phyloP scores from a whole-genome alignment of 306 rosid genomes.

The Geum urbanum region DNA sequence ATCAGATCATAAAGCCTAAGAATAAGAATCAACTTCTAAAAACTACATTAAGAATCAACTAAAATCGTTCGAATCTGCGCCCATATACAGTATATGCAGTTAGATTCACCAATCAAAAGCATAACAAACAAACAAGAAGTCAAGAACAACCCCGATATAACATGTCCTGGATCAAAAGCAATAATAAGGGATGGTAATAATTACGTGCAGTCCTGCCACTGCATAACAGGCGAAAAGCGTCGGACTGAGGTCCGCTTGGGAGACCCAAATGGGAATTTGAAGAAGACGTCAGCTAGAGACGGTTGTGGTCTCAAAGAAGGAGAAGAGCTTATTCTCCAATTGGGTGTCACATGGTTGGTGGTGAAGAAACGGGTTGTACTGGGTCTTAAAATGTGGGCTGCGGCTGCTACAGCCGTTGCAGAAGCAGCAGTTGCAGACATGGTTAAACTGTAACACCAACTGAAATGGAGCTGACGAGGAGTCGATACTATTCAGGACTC shows the following conservation, averaged over 20 bases:
- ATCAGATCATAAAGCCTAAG: background rate
- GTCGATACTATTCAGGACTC: no score
- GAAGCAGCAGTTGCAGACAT: slow-evolving; percentile 40
- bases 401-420: slow-evolving; percentile 24
- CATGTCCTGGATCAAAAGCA: background rate
- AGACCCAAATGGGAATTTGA: slow-evolving; percentile 33
- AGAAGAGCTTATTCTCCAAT: slow-evolving; percentile 22
- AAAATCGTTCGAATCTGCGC: no score
- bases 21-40: background rate
- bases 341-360: slow-evolving; percentile 9
- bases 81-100: no score
- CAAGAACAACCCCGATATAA: no score
- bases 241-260: slow-evolving; percentile 35
- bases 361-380: background rate
- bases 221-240: slow-evolving; percentile 65
- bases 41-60: background rate
- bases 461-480: no score
- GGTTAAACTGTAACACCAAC: background rate
- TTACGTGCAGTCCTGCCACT: slow-evolving; percentile 98
- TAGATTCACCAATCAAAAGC: background rate
- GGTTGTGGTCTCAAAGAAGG: slow-evolving; percentile 25
- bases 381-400: slow-evolving; percentile 24
- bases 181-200: background rate
- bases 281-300: slow-evolving; percentile 31
- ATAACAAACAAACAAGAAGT: background rate